Percentiles rank a stretch among this genome's conserved stretches.
phyloP scores from a whole-genome alignment of 1,139 yeast species.

The Lodderomyces beijingensis region DNA sequence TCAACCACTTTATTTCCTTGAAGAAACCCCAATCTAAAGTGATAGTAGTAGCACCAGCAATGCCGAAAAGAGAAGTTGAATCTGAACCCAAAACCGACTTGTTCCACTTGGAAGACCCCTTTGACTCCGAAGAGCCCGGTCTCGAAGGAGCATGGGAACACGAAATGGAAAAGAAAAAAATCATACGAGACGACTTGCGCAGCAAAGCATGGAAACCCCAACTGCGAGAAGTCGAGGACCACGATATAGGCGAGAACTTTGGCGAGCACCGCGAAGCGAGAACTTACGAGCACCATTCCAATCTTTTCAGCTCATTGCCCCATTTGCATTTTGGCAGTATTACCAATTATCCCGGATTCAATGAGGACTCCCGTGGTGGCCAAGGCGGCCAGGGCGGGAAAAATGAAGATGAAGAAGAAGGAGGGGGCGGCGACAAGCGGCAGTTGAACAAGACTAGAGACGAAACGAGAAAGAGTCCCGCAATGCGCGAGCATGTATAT shows the following conservation, averaged over 20 bases:
- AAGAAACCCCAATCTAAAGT: too few relatives aligned
- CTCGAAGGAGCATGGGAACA: slow-evolving; percentile 1
- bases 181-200: not conserved
- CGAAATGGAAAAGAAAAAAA: not conserved
- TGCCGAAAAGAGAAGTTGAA: slow-evolving; percentile 2
- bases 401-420: not conserved
- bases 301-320: slow-evolving; percentile 1
- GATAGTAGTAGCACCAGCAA: too few relatives aligned
- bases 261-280: slow-evolving; percentile 1
- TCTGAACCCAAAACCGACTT: slow-evolving; percentile 3
- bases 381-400: slow-evolving; percentile 4
- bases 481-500: not conserved
- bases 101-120: slow-evolving; percentile 5
- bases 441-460: not conserved
- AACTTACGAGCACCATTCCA: slow-evolving; percentile 1
- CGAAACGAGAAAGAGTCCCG: not conserved
- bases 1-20: too few relatives aligned
- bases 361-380: slow-evolving; percentile 1
- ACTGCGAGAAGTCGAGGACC: not conserved
- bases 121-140: slow-evolving; percentile 6
- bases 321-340: slow-evolving; percentile 1
- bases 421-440: not conserved
- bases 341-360: not conserved
- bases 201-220: not conserved
- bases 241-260: not conserved